Evolutionary conservation across 2,329 filamentous ascomycete species (phyloP), one percentile per base, ranked within the genome.

Genomic region (Xylaria sp.): DNA sequence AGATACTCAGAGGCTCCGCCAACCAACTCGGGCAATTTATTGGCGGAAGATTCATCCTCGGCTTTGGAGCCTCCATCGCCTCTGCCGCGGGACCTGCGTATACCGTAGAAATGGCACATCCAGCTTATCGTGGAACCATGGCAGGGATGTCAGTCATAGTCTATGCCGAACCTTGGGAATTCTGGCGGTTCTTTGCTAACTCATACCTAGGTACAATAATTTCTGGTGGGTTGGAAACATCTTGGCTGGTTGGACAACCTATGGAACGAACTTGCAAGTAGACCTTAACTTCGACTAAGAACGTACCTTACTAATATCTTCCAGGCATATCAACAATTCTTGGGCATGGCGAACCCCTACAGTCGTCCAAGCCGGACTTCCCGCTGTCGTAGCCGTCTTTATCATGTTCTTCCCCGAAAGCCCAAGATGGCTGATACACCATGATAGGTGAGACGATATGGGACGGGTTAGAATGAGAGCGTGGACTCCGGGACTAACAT

Each of bases 51-150:
- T 87, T 88, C 74, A 73, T 88, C 28, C 81, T 88, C 23, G 86
- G 86, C 7, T 86, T 87, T 66, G 89, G 89, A 48, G 87, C 89
- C 51, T 84, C 86, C 1, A 87, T 91, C 67, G 85, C 86, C 3
- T 84, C 86, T 5, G 84, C 87, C 2, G 88, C 88, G 5, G 89
- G 86, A 0, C 89, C 89, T 1, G 85, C 88, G n/a, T 91, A 90
- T 75, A 86, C 87, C 18, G 86, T 88, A 54, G 90, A 92, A 76
- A 83, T 90, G 65, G 84, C 88, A 1, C 89, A 91, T 74, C 89
- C 90, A 0, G 85, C 86, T 1, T 89, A 88, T 77, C 84, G 90
- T 69, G 89, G 88, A 50, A 82, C 88, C 25, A 82, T 90, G 72
- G 89, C 88, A 0, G 90, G 88, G 51, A 84, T 90, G 72, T 88